Base-by-base conservation (phyloP, 805 yeast genomes). In the Wickerhamiella lipophila region DNA sequence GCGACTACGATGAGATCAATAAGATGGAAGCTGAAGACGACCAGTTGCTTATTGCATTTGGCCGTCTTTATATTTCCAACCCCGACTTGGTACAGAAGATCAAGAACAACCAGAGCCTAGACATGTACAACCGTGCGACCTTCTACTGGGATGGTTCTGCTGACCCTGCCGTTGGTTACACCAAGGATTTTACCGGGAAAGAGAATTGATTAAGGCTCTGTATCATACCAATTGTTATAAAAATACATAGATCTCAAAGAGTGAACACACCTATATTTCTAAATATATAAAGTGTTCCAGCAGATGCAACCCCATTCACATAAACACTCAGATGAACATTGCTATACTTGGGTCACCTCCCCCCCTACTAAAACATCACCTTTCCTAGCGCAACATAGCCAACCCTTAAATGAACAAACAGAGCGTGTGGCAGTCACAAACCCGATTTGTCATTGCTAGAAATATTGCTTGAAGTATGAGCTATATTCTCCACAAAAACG, bases 21-120 rank as follows among this genome's bases (percentile, higher is more conserved):
- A 25, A 47, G 19, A 18, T 48, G 26, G 21, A 23, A 13, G 16
- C 18, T 9, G 39, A 26, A 9, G 61, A 64, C 19, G 64, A 65
- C 35, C 56, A 50, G 36, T 47, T 54, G 8, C 34, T 67, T 36
- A 55, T 70, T 29, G 75, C 68, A 1, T 60, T 67, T 51, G 79
- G 79, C 26, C 68, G 80, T 52, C 64, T 61, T 50, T 76, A 68
- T 59, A 69, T 73, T 44, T 61, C 78, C 26, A 77, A 77, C 62
- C 81, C 82, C 1, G 82, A 78, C 56, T 58, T 78, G 29, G 71
- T 69, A 16, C 56, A 62, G n/a, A 64, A 77, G 52, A 49, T 77
- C 36, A 61, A 66, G 52, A 60, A 71, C 26, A 70, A 69, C 25
- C 47, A 60, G 32, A 68, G 68, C 40, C 60, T 75, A 50, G 66